Percentiles rank a stretch among this genome's conserved stretches.
Evolutionary conservation across 805 yeast species (phyloP).

Genomic region (Ogataea nakhonphanomensis): DNA sequence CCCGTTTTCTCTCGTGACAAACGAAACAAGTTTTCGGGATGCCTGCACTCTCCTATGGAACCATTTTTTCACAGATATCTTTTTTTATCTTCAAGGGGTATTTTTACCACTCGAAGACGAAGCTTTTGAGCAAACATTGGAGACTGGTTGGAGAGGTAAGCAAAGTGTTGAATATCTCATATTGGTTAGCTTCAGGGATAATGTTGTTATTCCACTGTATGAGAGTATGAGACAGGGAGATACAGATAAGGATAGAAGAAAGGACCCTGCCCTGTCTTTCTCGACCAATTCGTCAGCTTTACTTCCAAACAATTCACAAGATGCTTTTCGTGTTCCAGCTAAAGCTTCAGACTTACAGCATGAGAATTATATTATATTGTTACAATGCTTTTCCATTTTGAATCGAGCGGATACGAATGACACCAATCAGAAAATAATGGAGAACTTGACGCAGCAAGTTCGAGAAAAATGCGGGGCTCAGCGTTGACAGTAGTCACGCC

Average conservation of each 20-base stretch:
- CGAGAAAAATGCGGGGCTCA: constrained; percentile 26
- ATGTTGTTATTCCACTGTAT: constrained; percentile 50
- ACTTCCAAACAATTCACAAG: constrained; percentile 1
- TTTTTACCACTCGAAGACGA: constrained; percentile 56
- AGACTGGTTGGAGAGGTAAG: neutral
- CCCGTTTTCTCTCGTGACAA: constrained; percentile 25
- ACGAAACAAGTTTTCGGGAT: constrained; percentile 26
- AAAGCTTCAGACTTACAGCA: constrained; percentile 13
- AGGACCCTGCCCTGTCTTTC: constrained; percentile 15
- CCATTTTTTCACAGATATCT: constrained; percentile 49
- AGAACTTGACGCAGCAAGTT: constrained; percentile 41
- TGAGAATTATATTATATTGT: constrained; percentile 26
- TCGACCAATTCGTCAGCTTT: constrained; percentile 10
- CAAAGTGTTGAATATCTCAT: constrained; percentile 38
- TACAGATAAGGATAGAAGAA: constrained; percentile 20
- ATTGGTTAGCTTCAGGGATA: constrained; percentile 48
- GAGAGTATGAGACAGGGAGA: constrained; percentile 37
- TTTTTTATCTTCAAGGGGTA: constrained; percentile 57
- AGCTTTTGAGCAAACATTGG: constrained; percentile 9
- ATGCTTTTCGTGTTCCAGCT: neutral
- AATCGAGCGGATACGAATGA: constrained; percentile 51
- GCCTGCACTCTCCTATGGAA: constrained; percentile 52
- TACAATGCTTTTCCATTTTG: constrained; percentile 63
- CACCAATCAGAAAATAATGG: constrained; percentile 56
- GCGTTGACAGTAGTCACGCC: constrained; percentile 73